Conservation (phyloP, 208 protist genomes). For the Crithidia expoeki region DNA sequence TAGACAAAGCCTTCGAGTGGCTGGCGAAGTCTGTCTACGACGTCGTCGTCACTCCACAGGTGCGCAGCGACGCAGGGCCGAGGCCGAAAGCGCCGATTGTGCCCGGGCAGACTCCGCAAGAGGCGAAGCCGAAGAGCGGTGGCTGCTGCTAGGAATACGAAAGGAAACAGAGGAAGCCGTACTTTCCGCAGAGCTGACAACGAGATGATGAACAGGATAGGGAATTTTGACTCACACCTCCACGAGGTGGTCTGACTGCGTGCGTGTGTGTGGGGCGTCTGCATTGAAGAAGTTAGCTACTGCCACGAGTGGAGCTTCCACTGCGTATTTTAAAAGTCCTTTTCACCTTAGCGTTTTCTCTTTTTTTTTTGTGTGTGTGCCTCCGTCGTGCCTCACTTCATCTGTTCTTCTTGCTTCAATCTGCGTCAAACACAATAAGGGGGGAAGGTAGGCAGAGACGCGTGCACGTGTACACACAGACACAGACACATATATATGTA, state of each 20-base stretch:
- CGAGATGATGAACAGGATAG: constrained; percentile 25
- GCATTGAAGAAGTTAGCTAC: too few species aligned
- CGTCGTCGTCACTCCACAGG: constrained; percentile 71
- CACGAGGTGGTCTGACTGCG: constrained; percentile 4
- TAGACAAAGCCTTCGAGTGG: constrained; percentile 98
- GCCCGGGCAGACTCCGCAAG: constrained; percentile 37
- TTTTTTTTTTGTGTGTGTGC: neutral
- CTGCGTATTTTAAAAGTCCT: too few species aligned
- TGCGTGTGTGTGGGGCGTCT: too few species aligned
- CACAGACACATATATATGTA: too few species aligned
- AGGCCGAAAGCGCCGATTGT: constrained; percentile 42
- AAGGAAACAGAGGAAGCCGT: constrained; percentile 33
- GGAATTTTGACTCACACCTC: too few species aligned
- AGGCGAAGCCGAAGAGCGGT: constrained; percentile 39
- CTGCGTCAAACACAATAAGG: constrained; percentile 1
- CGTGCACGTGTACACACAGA: neutral
- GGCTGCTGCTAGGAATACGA: constrained; percentile 54
- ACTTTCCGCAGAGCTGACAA: too few species aligned
- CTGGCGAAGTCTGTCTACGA: constrained; percentile 96
- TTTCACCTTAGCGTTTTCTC: neutral
- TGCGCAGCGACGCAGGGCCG: constrained; percentile 36
- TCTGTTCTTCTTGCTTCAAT: constrained; percentile 1
- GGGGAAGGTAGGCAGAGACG: constrained; percentile 9
- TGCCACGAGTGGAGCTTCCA: too few species aligned
- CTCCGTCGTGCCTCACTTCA: neutral